Evolutionary conservation across 2,329 filamentous ascomycete species (phyloP).

Genomic region (Plenodomus tracheiphilus): DNA sequence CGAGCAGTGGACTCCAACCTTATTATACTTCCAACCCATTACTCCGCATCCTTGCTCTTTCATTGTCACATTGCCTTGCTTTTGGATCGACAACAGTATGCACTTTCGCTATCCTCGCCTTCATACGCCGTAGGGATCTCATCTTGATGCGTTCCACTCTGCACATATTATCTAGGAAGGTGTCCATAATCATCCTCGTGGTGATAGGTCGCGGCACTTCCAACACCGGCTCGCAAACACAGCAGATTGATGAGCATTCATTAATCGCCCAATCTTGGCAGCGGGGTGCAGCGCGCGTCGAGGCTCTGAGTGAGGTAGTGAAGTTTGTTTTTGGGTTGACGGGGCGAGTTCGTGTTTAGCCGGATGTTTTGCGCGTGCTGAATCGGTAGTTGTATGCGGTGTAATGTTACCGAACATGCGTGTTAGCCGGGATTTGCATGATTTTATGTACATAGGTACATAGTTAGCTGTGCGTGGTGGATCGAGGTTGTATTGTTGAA

Average conservation of each 20-base stretch:
- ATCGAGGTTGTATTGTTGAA: neutral
- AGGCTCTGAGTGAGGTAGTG: neutral
- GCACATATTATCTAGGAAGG: slow-evolving; percentile 17
- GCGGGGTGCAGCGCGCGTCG: slow-evolving; percentile 15
- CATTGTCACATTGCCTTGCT: slow-evolving; percentile 10
- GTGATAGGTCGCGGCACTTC: slow-evolving; percentile 25
- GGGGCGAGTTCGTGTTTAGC: slow-evolving; percentile 2
- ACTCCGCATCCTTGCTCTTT: slow-evolving; percentile 10
- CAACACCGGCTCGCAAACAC: slow-evolving; percentile 16
- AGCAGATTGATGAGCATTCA: slow-evolving; percentile 22
- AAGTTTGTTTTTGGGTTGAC: neutral
- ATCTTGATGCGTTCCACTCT: slow-evolving; percentile 13
- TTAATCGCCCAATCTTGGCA: slow-evolving; percentile 23
- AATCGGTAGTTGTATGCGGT: slow-evolving; percentile 6
- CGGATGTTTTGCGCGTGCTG: neutral
- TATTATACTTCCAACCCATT: slow-evolving; percentile 25
- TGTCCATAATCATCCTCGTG: slow-evolving; percentile 13
- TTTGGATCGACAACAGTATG: slow-evolving; percentile 15
- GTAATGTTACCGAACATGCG: neutral
- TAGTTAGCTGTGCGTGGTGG: neutral
- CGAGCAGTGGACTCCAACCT: slow-evolving; percentile 3
- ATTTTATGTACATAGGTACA: neutral
- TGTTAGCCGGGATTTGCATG: neutral
- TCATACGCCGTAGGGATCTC: slow-evolving; percentile 3
- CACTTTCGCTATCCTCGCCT: slow-evolving; percentile 6